Base-by-base conservation (phyloP, 805 yeast genomes). In the Yarrowia hollandica region DNA sequence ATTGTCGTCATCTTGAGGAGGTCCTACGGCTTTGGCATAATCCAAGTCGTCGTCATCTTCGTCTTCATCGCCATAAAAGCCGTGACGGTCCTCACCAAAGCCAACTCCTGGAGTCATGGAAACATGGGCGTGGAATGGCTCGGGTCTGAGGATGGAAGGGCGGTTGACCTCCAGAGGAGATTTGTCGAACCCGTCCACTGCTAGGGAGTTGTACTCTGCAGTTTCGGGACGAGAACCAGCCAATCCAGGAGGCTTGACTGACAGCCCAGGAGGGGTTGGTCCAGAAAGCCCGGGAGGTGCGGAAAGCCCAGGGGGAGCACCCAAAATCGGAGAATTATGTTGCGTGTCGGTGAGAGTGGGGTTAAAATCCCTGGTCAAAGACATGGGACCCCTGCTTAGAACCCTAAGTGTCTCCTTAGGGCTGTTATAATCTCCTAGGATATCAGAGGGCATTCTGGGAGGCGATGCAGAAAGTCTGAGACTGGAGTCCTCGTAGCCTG, bases 121-220 rank as follows among this genome's bases (percentile, higher is more conserved):
- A n/a, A 33, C 23, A 14, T 28, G 52, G 15, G 52, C 35, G 28
- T 44, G 52, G 52, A 44, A 44, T 3, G 52, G 52, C 35, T 44
- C 52, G 10, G 52, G 52, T 1, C 52, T 34, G 11, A 44, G 26
- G 5, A 19, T 14, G 7, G 34, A 12, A 14, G 52, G 52, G 4
- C 52, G 15, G 35, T 30, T 44, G 18, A 30, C 35, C 0, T 18
- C 52, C 25, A 44, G 16, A 8, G 52, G 52, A 28, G 52, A 44
- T 30, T 28, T 44, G 14, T 28, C 34, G 14, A 44, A 30, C 18
- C 35, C 52, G 9, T 28, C 52, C 3, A 30, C 34, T 21, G 18
- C 25, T n/a, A 44, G 9, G 11, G 52, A 7, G 35, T 44, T 30
- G 52, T 44, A 44, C n/a, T 14, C 26, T 8, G 52, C 16, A 19